These are phyloP conservation scores for Cutaneotrichosporon sp. DNA, from an alignment of 1,284 basidiomycete species.

Conservation along the genomic window DNA sequence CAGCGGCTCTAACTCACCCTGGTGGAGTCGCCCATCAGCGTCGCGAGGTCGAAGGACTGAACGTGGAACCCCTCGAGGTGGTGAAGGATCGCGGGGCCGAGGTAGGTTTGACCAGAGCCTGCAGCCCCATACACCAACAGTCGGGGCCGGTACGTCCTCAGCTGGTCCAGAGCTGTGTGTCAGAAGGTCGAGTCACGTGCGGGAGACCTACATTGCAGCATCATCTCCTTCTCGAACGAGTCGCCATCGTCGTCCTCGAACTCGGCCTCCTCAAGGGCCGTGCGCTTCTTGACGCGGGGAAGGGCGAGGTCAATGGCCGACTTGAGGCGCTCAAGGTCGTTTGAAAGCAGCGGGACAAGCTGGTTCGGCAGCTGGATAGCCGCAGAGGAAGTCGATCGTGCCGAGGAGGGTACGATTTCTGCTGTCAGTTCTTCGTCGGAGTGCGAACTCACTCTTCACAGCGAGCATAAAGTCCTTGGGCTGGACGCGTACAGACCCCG, in stretches of 20 bases:
- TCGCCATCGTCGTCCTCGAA: conserved; percentile 75
- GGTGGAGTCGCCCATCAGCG: conserved; percentile 84
- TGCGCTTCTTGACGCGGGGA: conserved; percentile 71
- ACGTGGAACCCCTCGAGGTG: conserved; percentile 95
- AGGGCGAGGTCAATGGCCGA: conserved; percentile 67
- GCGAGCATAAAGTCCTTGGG: conserved; percentile 97
- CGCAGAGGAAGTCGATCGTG: conserved; percentile 80
- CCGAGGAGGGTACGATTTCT: conserved; percentile 94
- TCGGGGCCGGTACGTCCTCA: conserved; percentile 88
- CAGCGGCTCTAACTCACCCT: conserved; percentile 60
- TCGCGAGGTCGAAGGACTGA: conserved; percentile 88
- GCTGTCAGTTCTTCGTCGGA: conserved; percentile 10
- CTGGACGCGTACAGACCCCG: conserved; percentile 81
- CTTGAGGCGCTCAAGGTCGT: conserved; percentile 71
- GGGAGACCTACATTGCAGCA: conserved; percentile 77
- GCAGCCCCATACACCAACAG: conserved; percentile 77
- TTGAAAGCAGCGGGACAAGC: conserved; percentile 75
- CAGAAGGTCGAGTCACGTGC: too few species aligned
- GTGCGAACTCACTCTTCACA: conserved; percentile 73
- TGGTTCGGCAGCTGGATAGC: conserved; percentile 84
- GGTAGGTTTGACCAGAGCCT: conserved; percentile 88
- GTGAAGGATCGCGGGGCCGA: conserved; percentile 89
- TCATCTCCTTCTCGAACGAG: conserved; percentile 76
- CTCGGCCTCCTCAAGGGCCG: conserved; percentile 90
- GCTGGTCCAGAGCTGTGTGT: conserved; percentile 77